Conservation (phyloP, 1,139 yeast genomes). For the Candida tunisiensis region DNA sequence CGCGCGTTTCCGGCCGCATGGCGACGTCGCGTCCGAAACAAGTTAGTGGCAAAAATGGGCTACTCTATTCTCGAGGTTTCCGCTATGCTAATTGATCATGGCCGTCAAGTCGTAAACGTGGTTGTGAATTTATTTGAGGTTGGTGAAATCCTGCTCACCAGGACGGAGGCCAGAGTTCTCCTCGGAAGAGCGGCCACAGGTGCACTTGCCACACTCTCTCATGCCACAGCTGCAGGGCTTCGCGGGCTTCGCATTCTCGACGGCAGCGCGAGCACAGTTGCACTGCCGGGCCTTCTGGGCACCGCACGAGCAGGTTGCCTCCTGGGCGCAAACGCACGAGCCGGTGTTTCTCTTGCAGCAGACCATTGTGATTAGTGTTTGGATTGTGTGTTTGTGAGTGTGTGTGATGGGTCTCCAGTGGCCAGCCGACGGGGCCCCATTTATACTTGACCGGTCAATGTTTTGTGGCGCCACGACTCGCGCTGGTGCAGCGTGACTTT, state of each 20-base stretch:
- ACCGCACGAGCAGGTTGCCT: constrained; percentile 27
- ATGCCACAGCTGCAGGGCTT: constrained; percentile 24
- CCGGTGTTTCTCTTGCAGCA: constrained; percentile 20
- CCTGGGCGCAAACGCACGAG: constrained; percentile 22
- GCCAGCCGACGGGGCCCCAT: too few species aligned
- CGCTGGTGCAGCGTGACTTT: too few species aligned
- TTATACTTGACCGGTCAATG: too few species aligned
- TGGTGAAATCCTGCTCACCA: constrained; percentile 26
- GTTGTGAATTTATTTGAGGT: constrained; percentile 19
- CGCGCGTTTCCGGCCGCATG: too few species aligned
- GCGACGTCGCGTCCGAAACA: too few species aligned
- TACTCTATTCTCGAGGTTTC: too few species aligned
- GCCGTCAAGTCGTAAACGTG: too few species aligned
- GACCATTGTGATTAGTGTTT: constrained; percentile 8
- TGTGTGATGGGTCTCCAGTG: too few species aligned
- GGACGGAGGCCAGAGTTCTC: constrained; percentile 19
- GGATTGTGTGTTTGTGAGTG: neutral
- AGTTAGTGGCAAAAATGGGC: too few species aligned
- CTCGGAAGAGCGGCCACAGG: constrained; percentile 20
- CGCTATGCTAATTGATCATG: too few species aligned
- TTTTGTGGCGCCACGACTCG: too few species aligned
- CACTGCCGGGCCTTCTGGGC: constrained; percentile 23
- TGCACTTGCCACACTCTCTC: constrained; percentile 22
- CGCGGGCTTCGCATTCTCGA: constrained; percentile 16
- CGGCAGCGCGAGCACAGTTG: constrained; percentile 18